phyloP scores from a whole-genome alignment of 73 alveolate species.

The Tetrahymena borealis region DNA sequence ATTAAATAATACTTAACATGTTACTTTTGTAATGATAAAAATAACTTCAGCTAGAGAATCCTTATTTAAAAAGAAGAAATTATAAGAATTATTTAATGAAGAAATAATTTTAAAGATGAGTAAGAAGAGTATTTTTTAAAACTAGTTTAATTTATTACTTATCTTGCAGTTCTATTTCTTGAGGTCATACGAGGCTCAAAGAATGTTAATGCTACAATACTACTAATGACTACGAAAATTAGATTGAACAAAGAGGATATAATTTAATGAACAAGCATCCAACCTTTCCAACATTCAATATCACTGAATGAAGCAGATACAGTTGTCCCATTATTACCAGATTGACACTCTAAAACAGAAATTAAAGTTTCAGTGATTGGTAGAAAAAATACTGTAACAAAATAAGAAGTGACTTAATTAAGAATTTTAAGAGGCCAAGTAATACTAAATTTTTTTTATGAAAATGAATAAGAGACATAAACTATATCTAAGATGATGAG shows the following conservation, averaged over 20 bases:
- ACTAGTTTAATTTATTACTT: background rate
- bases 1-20: slow-evolving; percentile 6
- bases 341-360: slow-evolving; percentile 19
- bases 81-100: background rate
- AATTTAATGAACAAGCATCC: slow-evolving; percentile 24
- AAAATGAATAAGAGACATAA: slow-evolving; percentile 54
- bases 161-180: slow-evolving; percentile 28
- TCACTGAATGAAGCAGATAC: background rate
- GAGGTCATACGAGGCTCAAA: slow-evolving; percentile 43
- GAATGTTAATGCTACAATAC: slow-evolving; percentile 29
- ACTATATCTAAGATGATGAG: slow-evolving; percentile 52
- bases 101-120: background rate
- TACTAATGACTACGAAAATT: slow-evolving; percentile 22
- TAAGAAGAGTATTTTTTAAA: background rate
- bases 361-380: slow-evolving; percentile 45
- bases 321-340: background rate
- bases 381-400: slow-evolving; percentile 56
- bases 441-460: slow-evolving; percentile 46
- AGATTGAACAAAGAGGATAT: slow-evolving; percentile 9
- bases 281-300: slow-evolving; percentile 31
- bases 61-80: background rate
- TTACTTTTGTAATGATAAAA: slow-evolving; percentile 15
- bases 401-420: slow-evolving; percentile 38
- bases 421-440: slow-evolving; percentile 59
- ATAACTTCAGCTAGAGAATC: slow-evolving; percentile 33